A percentile compares a stretch with the other conserved stretches of the same genome.
These are phyloP conservation scores for Pharnaceum exiguum DNA, from an alignment of 148 eudicot genomes.

Conservation along the genomic window DNA sequence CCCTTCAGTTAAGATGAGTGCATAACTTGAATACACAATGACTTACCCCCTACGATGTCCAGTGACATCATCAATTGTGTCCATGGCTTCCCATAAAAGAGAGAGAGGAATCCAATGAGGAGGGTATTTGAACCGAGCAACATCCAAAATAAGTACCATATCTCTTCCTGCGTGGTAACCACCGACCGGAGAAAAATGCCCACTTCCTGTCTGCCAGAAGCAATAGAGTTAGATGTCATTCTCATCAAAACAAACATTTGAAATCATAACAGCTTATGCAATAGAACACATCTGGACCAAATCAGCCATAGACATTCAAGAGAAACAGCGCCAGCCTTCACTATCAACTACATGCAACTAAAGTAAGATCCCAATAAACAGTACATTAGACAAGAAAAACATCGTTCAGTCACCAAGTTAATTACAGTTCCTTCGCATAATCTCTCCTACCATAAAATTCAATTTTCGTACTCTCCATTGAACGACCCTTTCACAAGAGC, in stretches of 20 bases:
- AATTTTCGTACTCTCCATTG: too few species aligned
- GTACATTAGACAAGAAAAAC: too few species aligned
- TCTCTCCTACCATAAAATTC: too few species aligned
- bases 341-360: too few species aligned
- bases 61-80: conserved; percentile 35
- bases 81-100: conserved; percentile 55
- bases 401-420: too few species aligned
- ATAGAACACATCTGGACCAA: too few species aligned
- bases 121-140: conserved; percentile 52
- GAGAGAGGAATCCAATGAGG: conserved; percentile 55
- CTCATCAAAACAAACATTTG: background rate
- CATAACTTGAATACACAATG: background rate
- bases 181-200: conserved; percentile 55
- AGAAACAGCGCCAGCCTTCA: too few species aligned
- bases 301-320: too few species aligned
- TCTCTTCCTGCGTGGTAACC: conserved; percentile 46
- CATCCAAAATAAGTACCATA: conserved; percentile 49
- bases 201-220: conserved; percentile 38
- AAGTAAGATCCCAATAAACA: too few species aligned
- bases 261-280: too few species aligned
- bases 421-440: too few species aligned
- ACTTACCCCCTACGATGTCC: conserved; percentile 43
- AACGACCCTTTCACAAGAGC: too few species aligned
- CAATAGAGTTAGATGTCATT: background rate
- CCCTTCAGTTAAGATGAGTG: background rate